Evolutionary conservation across 352 stramenopile species (phyloP).

Genomic region (Pythium sp.): DNA sequence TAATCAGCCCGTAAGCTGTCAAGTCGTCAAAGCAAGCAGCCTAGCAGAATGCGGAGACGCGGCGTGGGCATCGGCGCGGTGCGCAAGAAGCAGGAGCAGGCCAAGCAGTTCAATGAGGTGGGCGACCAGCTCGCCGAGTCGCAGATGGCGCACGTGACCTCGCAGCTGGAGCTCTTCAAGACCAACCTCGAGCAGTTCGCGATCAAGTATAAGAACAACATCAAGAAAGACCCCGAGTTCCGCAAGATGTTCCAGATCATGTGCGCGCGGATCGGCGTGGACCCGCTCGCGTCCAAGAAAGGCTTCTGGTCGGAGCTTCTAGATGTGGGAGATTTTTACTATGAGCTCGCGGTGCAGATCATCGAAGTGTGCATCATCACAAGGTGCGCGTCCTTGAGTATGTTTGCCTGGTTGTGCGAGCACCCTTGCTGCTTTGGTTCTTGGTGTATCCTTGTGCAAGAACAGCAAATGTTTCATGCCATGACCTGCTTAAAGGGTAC

Average conservation of each 20-base stretch:
- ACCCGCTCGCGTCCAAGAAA: constrained; percentile 97
- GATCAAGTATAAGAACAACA: constrained; percentile 93
- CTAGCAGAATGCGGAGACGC: constrained; percentile 46
- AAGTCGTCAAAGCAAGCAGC: background rate
- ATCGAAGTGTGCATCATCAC: constrained; percentile 97
- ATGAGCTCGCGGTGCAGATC: constrained; percentile 98
- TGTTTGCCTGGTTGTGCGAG: background rate
- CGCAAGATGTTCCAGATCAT: constrained; percentile 94
- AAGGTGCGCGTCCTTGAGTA: constrained; percentile 24
- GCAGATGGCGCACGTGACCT: constrained; percentile 76
- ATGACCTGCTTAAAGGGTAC: background rate
- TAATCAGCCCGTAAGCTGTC: background rate
- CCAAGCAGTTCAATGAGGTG: constrained; percentile 82
- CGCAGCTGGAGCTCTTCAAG: constrained; percentile 89
- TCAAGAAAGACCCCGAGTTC: constrained; percentile 94
- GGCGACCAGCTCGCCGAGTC: constrained; percentile 80
- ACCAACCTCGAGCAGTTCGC: constrained; percentile 92
- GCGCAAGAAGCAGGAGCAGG: constrained; percentile 87
- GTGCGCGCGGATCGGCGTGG: constrained; percentile 95
- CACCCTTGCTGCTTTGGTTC: background rate
- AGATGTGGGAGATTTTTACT: constrained; percentile 99
- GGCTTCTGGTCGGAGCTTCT: constrained; percentile 97
- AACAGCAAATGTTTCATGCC: background rate
- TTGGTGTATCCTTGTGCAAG: constrained; percentile 1
- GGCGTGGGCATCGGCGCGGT: constrained; percentile 83